Percentiles rank a stretch among this genome's conserved stretches.
phyloP scores from a whole-genome alignment of 2,329 filamentous ascomycete species.

The Microcyclosporella mali region DNA sequence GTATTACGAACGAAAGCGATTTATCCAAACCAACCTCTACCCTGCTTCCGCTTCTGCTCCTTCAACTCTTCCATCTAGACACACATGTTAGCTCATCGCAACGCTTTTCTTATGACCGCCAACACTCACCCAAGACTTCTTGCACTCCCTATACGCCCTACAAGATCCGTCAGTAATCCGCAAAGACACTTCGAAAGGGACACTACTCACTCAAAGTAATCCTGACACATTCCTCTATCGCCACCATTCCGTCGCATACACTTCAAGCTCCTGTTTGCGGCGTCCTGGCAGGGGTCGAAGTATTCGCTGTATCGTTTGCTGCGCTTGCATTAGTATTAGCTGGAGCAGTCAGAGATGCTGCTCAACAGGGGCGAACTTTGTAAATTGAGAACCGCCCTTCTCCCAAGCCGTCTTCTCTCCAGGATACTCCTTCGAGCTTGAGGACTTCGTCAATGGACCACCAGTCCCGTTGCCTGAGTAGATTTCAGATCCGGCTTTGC shows the following conservation, averaged over 20 bases:
- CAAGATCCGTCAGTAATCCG: not conserved
- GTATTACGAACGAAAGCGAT: no score
- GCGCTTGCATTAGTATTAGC: not conserved
- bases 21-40: conserved; percentile 27
- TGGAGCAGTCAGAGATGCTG: no score
- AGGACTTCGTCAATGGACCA: no score
- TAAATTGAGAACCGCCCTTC: conserved; percentile 35
- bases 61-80: conserved; percentile 41
- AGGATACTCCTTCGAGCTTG: not conserved
- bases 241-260: conserved; percentile 85
- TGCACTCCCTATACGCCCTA: conserved; percentile 90
- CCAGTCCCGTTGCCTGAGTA: not conserved
- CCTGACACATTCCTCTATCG: conserved; percentile 80
- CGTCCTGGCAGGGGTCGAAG: conserved; percentile 93
- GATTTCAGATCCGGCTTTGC: not conserved
- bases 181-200: not conserved
- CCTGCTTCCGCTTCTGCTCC: conserved; percentile 39
- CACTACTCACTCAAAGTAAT: conserved; percentile 81
- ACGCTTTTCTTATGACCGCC: not conserved
- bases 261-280: conserved; percentile 74
- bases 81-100: not conserved
- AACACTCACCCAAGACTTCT: conserved; percentile 80
- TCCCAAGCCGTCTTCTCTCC: conserved; percentile 26
- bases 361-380: no score
- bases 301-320: conserved; percentile 88